These are phyloP conservation scores for Malassezia sympodialis DNA, from an alignment of 1,284 basidiomycete species.

Conservation along the genomic window DNA sequence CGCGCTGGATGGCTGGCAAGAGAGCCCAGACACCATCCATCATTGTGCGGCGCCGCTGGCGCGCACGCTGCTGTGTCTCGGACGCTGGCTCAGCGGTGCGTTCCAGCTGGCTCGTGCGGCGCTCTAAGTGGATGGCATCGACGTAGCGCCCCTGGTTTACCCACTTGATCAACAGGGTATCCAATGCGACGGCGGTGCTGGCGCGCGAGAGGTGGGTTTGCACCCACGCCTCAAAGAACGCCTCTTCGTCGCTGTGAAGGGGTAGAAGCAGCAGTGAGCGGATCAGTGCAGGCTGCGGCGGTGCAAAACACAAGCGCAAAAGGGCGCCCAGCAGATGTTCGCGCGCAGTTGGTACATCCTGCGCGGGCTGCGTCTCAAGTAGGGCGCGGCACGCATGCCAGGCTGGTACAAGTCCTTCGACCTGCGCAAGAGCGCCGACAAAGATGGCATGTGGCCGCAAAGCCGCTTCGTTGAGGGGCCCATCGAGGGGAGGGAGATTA, in stretches of 20 bases:
- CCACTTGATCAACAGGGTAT: constrained; percentile 32
- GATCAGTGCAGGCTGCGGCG: constrained; percentile 26
- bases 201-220: constrained; percentile 13
- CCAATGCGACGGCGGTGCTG: constrained; percentile 25
- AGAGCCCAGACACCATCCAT: constrained; percentile 17
- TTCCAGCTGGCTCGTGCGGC: constrained; percentile 13
- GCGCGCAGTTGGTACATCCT: not conserved
- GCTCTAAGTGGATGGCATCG: constrained; percentile 35
- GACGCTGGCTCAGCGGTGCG: not conserved
- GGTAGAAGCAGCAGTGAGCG: constrained; percentile 25
- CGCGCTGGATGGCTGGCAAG: constrained; percentile 11
- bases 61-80: not conserved
- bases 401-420: constrained; percentile 10
- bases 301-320: constrained; percentile 30
- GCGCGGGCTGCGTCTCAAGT: not conserved
- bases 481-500: not conserved
- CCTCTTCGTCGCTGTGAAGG: constrained; percentile 23
- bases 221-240: constrained; percentile 23
- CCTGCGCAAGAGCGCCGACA: not conserved
- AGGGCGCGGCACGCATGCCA: constrained; percentile 9
- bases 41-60: constrained; percentile 10
- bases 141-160: constrained; percentile 34
- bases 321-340: constrained; percentile 7
- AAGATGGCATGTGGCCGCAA: not conserved
- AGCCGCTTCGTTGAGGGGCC: not conserved